phyloP scores from a whole-genome alignment of 768 basidiomycete species.

The Rhodotorula diobovata region DNA sequence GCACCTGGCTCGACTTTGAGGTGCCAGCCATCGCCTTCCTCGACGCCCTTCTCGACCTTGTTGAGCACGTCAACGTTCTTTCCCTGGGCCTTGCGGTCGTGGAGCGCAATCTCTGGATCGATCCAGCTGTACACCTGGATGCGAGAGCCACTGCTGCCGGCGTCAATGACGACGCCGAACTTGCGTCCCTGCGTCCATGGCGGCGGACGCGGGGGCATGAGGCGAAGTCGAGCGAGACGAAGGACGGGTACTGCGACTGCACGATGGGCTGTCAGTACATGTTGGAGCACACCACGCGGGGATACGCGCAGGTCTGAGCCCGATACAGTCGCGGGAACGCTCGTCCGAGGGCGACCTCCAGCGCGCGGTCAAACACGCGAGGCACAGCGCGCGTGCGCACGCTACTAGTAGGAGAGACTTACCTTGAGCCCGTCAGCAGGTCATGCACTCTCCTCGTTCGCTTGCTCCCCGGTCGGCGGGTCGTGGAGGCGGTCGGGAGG shows the following conservation, averaged over 20 bases:
- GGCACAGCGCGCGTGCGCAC: too few species aligned
- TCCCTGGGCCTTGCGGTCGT: slow-evolving; percentile 53
- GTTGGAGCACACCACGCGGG: too few species aligned
- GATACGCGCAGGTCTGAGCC: too few species aligned
- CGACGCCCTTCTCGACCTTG: slow-evolving; percentile 85
- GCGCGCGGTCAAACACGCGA: too few species aligned
- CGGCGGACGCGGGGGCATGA: slow-evolving; percentile 18
- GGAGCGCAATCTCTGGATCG: slow-evolving; percentile 63
- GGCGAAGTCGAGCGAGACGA: too few species aligned
- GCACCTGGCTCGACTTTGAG: slow-evolving; percentile 73
- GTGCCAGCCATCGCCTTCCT: slow-evolving; percentile 75
- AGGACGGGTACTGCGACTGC: background rate
- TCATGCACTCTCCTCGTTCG: background rate
- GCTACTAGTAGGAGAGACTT: background rate
- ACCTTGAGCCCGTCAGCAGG: background rate
- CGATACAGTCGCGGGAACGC: too few species aligned
- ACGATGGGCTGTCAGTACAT: background rate
- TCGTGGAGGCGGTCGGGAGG: background rate
- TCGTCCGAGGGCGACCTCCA: too few species aligned
- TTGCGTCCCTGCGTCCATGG: slow-evolving; percentile 52
- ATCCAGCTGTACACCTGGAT: slow-evolving; percentile 97
- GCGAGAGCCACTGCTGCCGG: slow-evolving; percentile 93
- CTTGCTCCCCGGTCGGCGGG: background rate
- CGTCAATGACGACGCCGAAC: slow-evolving; percentile 94
- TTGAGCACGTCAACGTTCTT: slow-evolving; percentile 61